Evolutionary conservation across 2,329 filamentous ascomycete species (phyloP).

Genomic region (Cytospora piceicola): DNA sequence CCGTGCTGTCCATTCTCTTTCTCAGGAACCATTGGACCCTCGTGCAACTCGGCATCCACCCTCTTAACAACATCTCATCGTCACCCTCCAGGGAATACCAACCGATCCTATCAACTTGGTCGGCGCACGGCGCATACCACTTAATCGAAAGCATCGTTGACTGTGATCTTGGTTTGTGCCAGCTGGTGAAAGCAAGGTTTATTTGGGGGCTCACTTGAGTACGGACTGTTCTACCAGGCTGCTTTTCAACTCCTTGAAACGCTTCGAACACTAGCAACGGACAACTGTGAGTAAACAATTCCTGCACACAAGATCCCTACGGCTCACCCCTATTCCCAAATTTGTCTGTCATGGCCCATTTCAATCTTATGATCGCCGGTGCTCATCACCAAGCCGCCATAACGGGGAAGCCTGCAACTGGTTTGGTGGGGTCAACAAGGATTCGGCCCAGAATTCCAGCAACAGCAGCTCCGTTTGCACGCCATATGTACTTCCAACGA

Average conservation of each 20-base stretch:
- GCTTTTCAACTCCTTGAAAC: slow-evolving; percentile 32
- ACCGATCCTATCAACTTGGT: not conserved
- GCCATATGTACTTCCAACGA: not conserved
- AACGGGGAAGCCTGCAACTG: not conserved
- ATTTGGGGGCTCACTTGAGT: not conserved
- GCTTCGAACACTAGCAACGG: slow-evolving; percentile 30
- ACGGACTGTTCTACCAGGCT: slow-evolving; percentile 16
- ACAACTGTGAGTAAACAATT: slow-evolving; percentile 26
- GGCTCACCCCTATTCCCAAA: slow-evolving; percentile 9
- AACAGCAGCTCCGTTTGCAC: slow-evolving; percentile 9
- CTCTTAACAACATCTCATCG: not conserved
- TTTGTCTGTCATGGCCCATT: not conserved
- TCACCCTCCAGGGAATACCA: not conserved
- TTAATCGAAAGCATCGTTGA: not conserved
- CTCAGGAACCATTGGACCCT: not conserved
- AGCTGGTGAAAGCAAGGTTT: slow-evolving; percentile 3
- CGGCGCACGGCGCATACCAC: not conserved
- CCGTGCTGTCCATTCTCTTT: slow-evolving; percentile 4
- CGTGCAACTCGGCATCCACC: slow-evolving; percentile 10
- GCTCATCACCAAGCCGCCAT: not conserved
- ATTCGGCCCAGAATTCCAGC: too few relatives aligned
- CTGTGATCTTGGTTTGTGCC: not conserved
- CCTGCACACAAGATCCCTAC: slow-evolving; percentile 10
- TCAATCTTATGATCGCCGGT: not conserved
- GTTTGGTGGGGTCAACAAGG: slow-evolving; percentile 2